These are phyloP conservation scores for Sesbania bispinosa DNA, from an alignment of 306 rosid species.

Conservation along the genomic window DNA sequence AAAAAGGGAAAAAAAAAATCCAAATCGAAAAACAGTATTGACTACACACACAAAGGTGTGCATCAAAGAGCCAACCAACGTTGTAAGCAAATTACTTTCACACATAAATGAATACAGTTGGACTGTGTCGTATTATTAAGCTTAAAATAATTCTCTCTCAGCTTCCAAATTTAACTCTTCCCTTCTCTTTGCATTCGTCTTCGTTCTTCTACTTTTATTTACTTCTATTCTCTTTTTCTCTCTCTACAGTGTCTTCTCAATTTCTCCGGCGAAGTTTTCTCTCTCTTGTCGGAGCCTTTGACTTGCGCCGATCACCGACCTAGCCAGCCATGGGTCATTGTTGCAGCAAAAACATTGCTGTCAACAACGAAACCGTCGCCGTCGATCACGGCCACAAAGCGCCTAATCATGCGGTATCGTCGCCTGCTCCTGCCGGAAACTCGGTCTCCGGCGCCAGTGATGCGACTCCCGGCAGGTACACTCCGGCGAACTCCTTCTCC, in stretches of 20 bases:
- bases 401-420: slow-evolving; percentile 10
- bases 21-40: too few relatives aligned
- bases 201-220: not conserved
- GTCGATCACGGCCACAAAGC: slow-evolving; percentile 29
- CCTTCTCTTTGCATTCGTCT: not conserved
- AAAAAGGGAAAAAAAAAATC: too few relatives aligned
- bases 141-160: slow-evolving; percentile 23
- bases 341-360: slow-evolving; percentile 61
- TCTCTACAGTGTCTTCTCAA: slow-evolving; percentile 24
- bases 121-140: slow-evolving; percentile 34
- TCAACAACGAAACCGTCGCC: slow-evolving; percentile 41
- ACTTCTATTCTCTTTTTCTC: not conserved
- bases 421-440: slow-evolving; percentile 1
- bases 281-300: slow-evolving; percentile 33
- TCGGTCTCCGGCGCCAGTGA: slow-evolving; percentile 30
- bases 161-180: slow-evolving; percentile 36
- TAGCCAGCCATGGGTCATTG: slow-evolving; percentile 68
- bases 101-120: slow-evolving; percentile 37
- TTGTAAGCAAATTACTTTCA: slow-evolving; percentile 26
- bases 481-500: slow-evolving; percentile 63
- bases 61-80: slow-evolving; percentile 34
- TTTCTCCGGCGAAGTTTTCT: slow-evolving; percentile 34
- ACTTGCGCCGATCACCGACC: slow-evolving; percentile 38
- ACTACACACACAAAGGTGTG: not conserved
- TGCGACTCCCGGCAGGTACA: slow-evolving; percentile 43